Evolutionary conservation across 371 early-diverging fungal species (phyloP).

Genomic region (Actinomucor elegans): DNA sequence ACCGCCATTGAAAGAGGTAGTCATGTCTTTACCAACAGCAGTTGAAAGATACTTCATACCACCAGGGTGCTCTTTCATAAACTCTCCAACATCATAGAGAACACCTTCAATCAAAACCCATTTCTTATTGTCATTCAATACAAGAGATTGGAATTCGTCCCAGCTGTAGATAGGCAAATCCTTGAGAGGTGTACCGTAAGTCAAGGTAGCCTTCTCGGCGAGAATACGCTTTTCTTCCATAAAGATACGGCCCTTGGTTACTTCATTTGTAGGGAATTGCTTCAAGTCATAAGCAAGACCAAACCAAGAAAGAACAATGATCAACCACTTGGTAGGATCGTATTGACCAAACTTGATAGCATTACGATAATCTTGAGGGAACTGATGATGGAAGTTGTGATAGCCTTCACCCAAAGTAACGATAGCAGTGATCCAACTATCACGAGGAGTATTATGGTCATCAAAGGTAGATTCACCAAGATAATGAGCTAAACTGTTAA

Average conservation of each 20-base stretch:
- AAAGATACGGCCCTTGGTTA: slow-evolving; percentile 78
- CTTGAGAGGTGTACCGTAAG: slow-evolving; percentile 75
- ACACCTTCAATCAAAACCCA: slow-evolving; percentile 88
- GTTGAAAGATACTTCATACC: slow-evolving; percentile 77
- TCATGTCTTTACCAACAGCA: slow-evolving; percentile 84
- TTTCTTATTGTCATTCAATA: slow-evolving; percentile 60
- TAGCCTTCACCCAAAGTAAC: slow-evolving; percentile 86
- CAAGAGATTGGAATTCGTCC: slow-evolving; percentile 71
- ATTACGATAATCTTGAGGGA: slow-evolving; percentile 95
- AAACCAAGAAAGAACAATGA: slow-evolving; percentile 60
- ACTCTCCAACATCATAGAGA: slow-evolving; percentile 87
- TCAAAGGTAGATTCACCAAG: slow-evolving; percentile 83
- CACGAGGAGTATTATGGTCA: slow-evolving; percentile 79
- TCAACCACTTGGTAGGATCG: slow-evolving; percentile 96
- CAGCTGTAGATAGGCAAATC: slow-evolving; percentile 75
- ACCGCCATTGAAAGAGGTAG: slow-evolving; percentile 85
- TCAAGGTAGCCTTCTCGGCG: slow-evolving; percentile 55
- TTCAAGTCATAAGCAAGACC: slow-evolving; percentile 89
- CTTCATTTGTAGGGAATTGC: slow-evolving; percentile 88
- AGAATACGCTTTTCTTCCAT: slow-evolving; percentile 85
- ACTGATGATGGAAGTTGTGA: slow-evolving; percentile 94
- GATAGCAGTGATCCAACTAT: slow-evolving; percentile 79
- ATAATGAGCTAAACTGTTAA: slow-evolving; percentile 87
- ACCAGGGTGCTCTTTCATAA: slow-evolving; percentile 91
- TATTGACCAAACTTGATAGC: slow-evolving; percentile 89